Evolutionary conservation across 495 filamentous ascomycete species (phyloP).

Genomic region (Hypoxylon subgilvum): DNA sequence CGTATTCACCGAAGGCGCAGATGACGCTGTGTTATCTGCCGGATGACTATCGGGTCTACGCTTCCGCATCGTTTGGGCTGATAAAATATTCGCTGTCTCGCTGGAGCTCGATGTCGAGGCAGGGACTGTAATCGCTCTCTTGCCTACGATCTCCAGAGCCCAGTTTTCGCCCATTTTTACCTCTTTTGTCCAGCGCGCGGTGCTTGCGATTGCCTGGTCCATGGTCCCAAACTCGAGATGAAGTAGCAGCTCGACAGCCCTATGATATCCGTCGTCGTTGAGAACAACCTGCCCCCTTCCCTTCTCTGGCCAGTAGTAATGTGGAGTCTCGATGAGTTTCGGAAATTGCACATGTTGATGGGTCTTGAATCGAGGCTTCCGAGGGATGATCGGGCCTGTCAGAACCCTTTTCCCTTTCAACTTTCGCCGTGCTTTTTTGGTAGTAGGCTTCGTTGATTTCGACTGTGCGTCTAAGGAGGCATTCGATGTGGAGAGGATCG

Average conservation of each 20-base stretch:
- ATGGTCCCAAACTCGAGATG: conserved; percentile 80
- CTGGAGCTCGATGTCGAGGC: conserved; percentile 7
- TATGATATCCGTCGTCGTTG: conserved; percentile 73
- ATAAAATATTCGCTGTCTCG: conserved; percentile 42
- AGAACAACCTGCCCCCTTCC: conserved; percentile 75
- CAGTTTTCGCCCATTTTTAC: conserved; percentile 48
- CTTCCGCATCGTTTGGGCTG: conserved; percentile 51
- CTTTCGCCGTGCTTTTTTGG: conserved; percentile 35
- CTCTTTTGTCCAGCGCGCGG: conserved; percentile 71
- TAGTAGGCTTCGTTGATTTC: conserved; percentile 16
- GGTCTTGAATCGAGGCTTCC: conserved; percentile 64
- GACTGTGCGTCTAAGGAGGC: conserved; percentile 36
- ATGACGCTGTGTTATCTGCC: background rate
- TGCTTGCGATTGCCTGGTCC: conserved; percentile 70
- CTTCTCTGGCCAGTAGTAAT: conserved; percentile 71
- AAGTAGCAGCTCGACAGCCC: conserved; percentile 78
- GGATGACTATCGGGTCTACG: conserved; percentile 25
- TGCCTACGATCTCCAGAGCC: conserved; percentile 54
- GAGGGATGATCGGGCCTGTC: conserved; percentile 58
- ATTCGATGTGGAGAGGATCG: conserved; percentile 24
- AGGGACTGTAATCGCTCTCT: conserved; percentile 27
- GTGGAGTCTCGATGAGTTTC: conserved; percentile 56
- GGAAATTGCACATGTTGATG: conserved; percentile 47
- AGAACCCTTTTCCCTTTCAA: conserved; percentile 50
- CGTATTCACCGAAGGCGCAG: conserved; percentile 35